Evolutionary conservation across 371 early-diverging fungal genomes (phyloP), one percentile per base, ranked within the genome.

Genomic region (Parasitella parasitica): DNA sequence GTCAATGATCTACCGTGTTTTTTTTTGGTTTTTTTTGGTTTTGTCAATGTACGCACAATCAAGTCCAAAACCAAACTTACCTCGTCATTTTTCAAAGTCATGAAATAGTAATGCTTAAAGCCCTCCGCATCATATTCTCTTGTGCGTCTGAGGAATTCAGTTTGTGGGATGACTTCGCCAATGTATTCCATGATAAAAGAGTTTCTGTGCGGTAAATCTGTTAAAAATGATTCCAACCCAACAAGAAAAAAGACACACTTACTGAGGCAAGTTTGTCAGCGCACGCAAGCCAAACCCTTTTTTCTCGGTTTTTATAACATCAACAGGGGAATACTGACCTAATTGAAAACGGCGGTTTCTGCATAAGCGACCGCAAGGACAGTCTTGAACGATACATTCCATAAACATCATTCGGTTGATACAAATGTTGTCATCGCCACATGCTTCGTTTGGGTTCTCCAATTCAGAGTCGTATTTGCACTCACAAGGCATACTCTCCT

Each of bases 161-260:
- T 60, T 26, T 86, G 74, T 3, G 94, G 77, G 22, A 99, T 86
- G 2, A 98, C 93, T 70, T 99, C 99, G 27, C 99, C 99, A 63
- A 91, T 86, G 73, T 99, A 99, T 76, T 99, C 98, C 84, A 95
- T 92, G 49, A 99, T 88, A 74, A 98, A 97, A n/a, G 77, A 65
- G 61, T 81, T 81, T 6, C 81, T 78, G 63, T 2, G 11, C 6
- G 6, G 3, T 11, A 32, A 30, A 8, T 32, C 11, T 32, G 32
- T 32, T 32, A 32, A 11, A 32, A 32, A 32, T 32, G n/a, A n/a
- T n/a, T n/a, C n/a, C n/a, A n/a, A n/a, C n/a, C n/a, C n/a, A n/a
- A n/a, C n/a, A n/a, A n/a, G n/a, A n/a, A n/a, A n/a, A n/a, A n/a
- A n/a, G n/a, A n/a, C n/a, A n/a, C n/a, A n/a, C 80, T 64, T 82